Conservation (phyloP, 192 early-diverging fungal species). For the Coemansia sp. region DNA sequence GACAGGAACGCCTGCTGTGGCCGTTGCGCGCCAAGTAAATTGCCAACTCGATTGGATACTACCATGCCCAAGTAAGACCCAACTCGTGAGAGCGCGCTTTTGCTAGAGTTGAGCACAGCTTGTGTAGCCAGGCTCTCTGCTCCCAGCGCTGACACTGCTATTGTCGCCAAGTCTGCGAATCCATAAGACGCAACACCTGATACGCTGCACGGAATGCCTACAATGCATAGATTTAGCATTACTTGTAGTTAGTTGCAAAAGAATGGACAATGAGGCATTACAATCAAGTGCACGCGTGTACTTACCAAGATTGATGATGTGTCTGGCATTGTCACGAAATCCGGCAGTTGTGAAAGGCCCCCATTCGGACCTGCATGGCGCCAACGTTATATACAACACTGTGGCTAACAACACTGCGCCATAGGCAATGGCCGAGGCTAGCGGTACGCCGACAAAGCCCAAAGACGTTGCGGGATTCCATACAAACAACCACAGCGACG, state of each 20-base stretch:
- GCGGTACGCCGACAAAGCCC: conserved; percentile 72
- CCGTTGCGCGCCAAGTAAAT: conserved; percentile 66
- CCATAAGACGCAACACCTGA: conserved; percentile 54
- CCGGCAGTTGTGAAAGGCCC: conserved; percentile 31
- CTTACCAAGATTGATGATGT: conserved; percentile 40
- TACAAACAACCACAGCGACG: conserved; percentile 80
- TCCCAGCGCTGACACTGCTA: conserved; percentile 80
- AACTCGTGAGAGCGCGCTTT: conserved; percentile 70
- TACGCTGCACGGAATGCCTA: conserved; percentile 50
- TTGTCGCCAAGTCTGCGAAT: conserved; percentile 70
- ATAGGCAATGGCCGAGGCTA: conserved; percentile 68
- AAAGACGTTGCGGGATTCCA: conserved; percentile 54
- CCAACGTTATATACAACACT: conserved; percentile 58
- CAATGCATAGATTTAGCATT: background rate
- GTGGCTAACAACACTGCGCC: conserved; percentile 60
- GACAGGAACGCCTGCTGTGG: conserved; percentile 32
- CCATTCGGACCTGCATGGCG: conserved; percentile 42
- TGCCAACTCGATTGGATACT: conserved; percentile 80
- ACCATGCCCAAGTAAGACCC: conserved; percentile 77
- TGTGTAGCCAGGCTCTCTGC: conserved; percentile 80
- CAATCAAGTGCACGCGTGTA: background rate
- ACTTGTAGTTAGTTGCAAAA: background rate
- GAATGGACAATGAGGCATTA: background rate
- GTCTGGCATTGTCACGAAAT: conserved; percentile 33
- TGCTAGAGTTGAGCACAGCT: conserved; percentile 75